Base-by-base conservation (phyloP, 1,284 basidiomycete genomes). In the Chiua sp. region DNA sequence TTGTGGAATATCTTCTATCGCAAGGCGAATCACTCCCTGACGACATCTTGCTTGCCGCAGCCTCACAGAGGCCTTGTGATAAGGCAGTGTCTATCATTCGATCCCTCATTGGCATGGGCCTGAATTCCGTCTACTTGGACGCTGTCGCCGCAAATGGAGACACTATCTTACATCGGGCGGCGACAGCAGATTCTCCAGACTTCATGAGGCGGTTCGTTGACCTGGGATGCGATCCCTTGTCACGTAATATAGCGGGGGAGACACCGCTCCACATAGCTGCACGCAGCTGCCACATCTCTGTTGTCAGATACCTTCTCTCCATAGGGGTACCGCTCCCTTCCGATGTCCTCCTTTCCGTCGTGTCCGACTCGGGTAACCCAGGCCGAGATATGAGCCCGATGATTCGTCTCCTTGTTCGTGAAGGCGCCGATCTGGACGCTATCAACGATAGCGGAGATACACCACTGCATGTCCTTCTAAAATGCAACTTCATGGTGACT, bases 211-310 rank as follows among this genome's bases (percentile, higher is more conserved):
- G 50, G 15, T 23, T 66, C 5, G 4, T 66, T 10, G 28, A 6
- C 6, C 4, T 28, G 4, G 60, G 59, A 10, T 63, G 49, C 32
- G 46, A 63, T 39, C 63, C 49, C n/a, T 51, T 35, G 6, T 7
- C 39, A 28, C 35, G n/a, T 23, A 23, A 62, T 35, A 46, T 8
- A 3, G 12, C 23, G n/a, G 49, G 52, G 11, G 46, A 63, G 44
- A 55, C 49, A 2, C 42, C 37, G 4, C 53, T 62, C 5, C 56
- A 60, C 5, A 37, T 42, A 2, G 60, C 46, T 20, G 35, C 22
- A 1, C 37, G n/a, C 7, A 8, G 8, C 1, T 7, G 26, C 1
- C 1, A 46, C 2, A 28, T 61, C 28, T 4, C 42, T 4, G 16
- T 42, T n/a, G 7, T 54, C 28, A 47, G 50, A 15, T 51, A 42